phyloP scores from a whole-genome alignment of 768 basidiomycete species.

The Serendipita sp. region DNA sequence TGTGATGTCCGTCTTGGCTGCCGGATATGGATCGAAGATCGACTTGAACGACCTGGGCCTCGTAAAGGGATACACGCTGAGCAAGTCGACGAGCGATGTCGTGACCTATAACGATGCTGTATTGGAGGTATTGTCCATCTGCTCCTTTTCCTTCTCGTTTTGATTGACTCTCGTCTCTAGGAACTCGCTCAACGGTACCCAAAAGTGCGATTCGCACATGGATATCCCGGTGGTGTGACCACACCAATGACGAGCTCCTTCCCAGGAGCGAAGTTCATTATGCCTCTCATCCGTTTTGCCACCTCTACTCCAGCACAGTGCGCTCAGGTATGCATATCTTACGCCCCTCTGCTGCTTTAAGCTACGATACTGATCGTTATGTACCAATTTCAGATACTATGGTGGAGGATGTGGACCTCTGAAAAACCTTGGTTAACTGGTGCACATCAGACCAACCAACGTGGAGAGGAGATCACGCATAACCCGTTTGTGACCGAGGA shows the following conservation, averaged over 20 bases:
- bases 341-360: not conserved
- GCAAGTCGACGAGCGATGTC: constrained; percentile 20
- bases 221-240: constrained; percentile 6
- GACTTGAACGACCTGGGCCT: constrained; percentile 34
- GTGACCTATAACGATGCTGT: constrained; percentile 39
- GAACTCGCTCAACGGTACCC: constrained; percentile 2
- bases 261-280: not conserved
- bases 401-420: not conserved
- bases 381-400: not conserved
- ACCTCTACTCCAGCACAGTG: not conserved
- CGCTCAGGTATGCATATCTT: not conserved
- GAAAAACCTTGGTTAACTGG: not conserved
- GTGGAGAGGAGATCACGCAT: not conserved
- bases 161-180: not conserved
- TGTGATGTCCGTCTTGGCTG: constrained; percentile 30
- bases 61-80: constrained; percentile 27
- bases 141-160: not conserved
- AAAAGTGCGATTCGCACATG: constrained; percentile 7
- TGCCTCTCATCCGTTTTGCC: not conserved
- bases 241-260: not conserved
- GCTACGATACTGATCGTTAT: not conserved
- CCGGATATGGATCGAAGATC: constrained; percentile 22
- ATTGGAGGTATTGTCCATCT: constrained; percentile 25
- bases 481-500: not conserved
- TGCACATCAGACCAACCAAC: not conserved